Evolutionary conservation across 805 yeast species (phyloP).

Genomic region (Brettanomyces custersianus): DNA sequence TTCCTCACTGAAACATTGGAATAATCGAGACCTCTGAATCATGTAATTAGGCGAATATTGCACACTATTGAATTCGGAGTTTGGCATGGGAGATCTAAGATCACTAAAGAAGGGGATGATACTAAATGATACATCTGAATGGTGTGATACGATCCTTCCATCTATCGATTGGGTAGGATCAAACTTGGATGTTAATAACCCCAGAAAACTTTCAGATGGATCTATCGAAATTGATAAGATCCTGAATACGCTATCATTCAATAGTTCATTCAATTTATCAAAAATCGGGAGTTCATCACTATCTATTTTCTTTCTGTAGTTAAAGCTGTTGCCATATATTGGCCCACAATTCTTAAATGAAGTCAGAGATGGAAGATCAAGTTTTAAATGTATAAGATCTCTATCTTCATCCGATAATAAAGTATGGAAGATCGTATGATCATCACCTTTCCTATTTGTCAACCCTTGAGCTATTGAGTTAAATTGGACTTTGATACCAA

Average conservation of each 20-base stretch:
- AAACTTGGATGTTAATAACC: slow-evolving; percentile 3
- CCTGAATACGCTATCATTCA: slow-evolving; percentile 2
- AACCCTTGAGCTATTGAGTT: slow-evolving; percentile 1
- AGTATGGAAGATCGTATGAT: slow-evolving; percentile 1
- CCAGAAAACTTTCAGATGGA: slow-evolving; percentile 8
- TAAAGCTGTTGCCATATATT: slow-evolving; percentile 1
- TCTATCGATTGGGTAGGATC: slow-evolving; percentile 4
- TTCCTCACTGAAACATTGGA: no score
- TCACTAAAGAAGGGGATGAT: slow-evolving; percentile 3
- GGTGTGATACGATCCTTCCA: background rate
- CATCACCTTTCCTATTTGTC: background rate
- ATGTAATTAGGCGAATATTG: slow-evolving; percentile 6
- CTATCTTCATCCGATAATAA: slow-evolving; percentile 8
- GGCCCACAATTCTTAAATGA: background rate
- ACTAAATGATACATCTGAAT: slow-evolving; percentile 2
- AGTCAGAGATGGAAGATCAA: slow-evolving; percentile 2
- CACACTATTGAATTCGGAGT: slow-evolving; percentile 7
- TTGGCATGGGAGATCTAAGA: background rate
- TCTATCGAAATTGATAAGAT: slow-evolving; percentile 6
- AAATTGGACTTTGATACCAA: slow-evolving; percentile 1
- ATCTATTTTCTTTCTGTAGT: slow-evolving; percentile 7
- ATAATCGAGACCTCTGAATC: background rate
- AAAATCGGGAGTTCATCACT: slow-evolving; percentile 8
- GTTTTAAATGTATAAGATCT: slow-evolving; percentile 5
- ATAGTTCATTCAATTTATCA: slow-evolving; percentile 8